These are phyloP conservation scores for Suillus weaverae DNA, from an alignment of 768 basidiomycete species.

Conservation along the genomic window DNA sequence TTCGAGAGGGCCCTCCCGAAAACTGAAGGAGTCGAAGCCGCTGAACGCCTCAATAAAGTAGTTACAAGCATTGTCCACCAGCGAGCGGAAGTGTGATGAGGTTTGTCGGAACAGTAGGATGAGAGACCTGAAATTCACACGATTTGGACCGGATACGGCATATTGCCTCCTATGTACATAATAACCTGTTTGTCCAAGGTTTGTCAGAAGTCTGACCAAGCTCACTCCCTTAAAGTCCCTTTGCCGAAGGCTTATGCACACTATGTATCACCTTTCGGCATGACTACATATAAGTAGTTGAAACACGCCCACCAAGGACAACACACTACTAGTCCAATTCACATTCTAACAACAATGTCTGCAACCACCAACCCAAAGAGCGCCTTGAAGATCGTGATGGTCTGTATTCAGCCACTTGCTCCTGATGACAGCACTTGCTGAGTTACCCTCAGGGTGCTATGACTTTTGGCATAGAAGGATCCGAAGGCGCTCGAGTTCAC, in stretches of 20 bases:
- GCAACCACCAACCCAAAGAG: slow-evolving; percentile 35
- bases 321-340: not conserved
- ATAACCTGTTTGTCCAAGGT: not conserved
- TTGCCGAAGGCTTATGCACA: not conserved
- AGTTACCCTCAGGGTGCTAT: slow-evolving; percentile 44
- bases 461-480: slow-evolving; percentile 53
- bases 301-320: not conserved
- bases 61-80: slow-evolving; percentile 23
- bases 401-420: slow-evolving; percentile 12
- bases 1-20: slow-evolving; percentile 35
- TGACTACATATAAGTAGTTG: slow-evolving; percentile 1
- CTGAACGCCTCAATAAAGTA: slow-evolving; percentile 14
- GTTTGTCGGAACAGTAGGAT: slow-evolving; percentile 1
- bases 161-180: slow-evolving; percentile 2
- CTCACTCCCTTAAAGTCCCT: too few species aligned
- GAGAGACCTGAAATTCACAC: slow-evolving; percentile 9
- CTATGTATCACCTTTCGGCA: slow-evolving; percentile 1
- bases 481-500: slow-evolving; percentile 50
- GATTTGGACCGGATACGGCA: not conserved
- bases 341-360: slow-evolving; percentile 22
- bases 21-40: slow-evolving; percentile 18
- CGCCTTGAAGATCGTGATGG: slow-evolving; percentile 53
- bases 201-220: not conserved
- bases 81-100: slow-evolving; percentile 6
- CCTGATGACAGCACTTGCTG: slow-evolving; percentile 1